Evolutionary conservation across 78 protist species (phyloP).

Genomic region (Polysphondylium violaceum): DNA sequence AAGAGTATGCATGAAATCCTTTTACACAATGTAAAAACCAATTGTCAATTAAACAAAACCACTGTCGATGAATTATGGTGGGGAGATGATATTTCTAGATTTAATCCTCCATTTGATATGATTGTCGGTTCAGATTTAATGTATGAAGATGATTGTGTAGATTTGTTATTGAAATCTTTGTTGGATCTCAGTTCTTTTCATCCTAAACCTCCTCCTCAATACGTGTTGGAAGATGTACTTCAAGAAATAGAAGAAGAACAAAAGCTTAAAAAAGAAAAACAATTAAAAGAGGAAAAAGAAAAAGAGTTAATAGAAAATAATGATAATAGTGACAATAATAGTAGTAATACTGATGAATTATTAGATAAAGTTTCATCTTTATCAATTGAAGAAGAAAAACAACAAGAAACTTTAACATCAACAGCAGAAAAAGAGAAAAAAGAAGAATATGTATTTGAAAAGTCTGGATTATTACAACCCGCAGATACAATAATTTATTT

Average conservation of each 20-base stretch:
- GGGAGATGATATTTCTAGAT: slow-evolving; percentile 47
- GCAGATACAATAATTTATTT: slow-evolving; percentile 50
- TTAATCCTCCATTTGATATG: slow-evolving; percentile 59
- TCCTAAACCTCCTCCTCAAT: slow-evolving; percentile 17
- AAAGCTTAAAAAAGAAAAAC: background rate
- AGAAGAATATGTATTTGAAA: slow-evolving; percentile 22
- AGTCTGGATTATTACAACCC: slow-evolving; percentile 18
- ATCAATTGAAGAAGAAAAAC: background rate
- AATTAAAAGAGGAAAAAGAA: slow-evolving; percentile 3
- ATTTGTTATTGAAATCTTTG: slow-evolving; percentile 20
- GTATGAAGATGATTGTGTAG: slow-evolving; percentile 66
- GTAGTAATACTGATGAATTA: background rate
- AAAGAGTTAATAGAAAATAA: background rate
- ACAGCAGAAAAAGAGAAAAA: slow-evolving; percentile 2
- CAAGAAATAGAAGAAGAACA: background rate
- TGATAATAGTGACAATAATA: background rate
- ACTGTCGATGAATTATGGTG: slow-evolving; percentile 58
- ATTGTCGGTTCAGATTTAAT: slow-evolving; percentile 65
- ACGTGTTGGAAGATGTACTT: background rate
- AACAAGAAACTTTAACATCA: background rate
- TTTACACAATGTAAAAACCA: slow-evolving; percentile 25
- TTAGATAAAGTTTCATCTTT: background rate
- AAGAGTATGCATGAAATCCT: slow-evolving; percentile 51
- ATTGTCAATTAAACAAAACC: slow-evolving; percentile 12
- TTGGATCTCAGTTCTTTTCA: slow-evolving; percentile 47